These are phyloP conservation scores for Colletotrichum nymphaeae DNA, from an alignment of 2,329 filamentous ascomycete species.

Conservation along the genomic window DNA sequence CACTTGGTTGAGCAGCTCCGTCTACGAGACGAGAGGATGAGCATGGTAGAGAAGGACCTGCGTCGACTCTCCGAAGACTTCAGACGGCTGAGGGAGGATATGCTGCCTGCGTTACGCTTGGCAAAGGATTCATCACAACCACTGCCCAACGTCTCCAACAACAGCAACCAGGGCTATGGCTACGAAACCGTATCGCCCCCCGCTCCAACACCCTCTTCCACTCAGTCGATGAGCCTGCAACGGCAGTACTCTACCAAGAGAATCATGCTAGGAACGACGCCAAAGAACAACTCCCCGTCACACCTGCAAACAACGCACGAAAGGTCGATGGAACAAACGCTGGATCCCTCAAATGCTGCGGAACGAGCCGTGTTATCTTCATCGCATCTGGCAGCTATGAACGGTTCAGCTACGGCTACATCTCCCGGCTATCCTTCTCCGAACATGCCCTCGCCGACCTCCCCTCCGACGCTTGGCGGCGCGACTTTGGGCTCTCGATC, in stretches of 20 bases:
- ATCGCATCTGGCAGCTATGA: constrained; percentile 77
- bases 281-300: constrained; percentile 83
- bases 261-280: constrained; percentile 74
- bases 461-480: constrained; percentile 66
- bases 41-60: constrained; percentile 84
- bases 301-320: constrained; percentile 78
- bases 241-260: constrained; percentile 83
- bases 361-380: constrained; percentile 75
- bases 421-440: constrained; percentile 68
- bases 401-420: constrained; percentile 65
- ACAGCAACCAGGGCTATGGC: constrained; percentile 54
- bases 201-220: constrained; percentile 65
- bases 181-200: constrained; percentile 70
- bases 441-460: constrained; percentile 78
- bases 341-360: constrained; percentile 77
- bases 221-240: constrained; percentile 67
- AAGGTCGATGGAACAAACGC: constrained; percentile 69
- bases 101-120: constrained; percentile 89
- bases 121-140: constrained; percentile 93
- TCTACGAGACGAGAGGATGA: constrained; percentile 90
- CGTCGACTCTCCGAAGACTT: constrained; percentile 89
- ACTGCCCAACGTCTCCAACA: constrained; percentile 54
- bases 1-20: constrained; percentile 90
- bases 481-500: constrained; percentile 72
- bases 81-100: constrained; percentile 87